A percentile compares a stretch with the other conserved stretches of the same genome.
phyloP scores from a whole-genome alignment of 768 basidiomycete species.

The Lentinula guzmanii region DNA sequence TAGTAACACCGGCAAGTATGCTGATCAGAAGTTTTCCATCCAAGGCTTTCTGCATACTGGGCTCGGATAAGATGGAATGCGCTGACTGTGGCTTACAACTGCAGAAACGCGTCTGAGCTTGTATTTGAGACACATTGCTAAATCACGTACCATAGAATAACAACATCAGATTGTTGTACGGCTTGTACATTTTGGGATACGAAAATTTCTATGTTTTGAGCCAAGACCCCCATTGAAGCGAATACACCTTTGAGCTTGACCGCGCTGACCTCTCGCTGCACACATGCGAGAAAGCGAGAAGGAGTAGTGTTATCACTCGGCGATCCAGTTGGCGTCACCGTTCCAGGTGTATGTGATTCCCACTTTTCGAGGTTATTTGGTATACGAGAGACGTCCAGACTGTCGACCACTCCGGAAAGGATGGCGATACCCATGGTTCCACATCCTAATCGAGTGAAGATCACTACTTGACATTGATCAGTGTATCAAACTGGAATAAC shows the following conservation, averaged over 20 bases:
- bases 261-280: slow-evolving; percentile 72
- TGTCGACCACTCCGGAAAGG: slow-evolving; percentile 85
- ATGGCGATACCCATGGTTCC: slow-evolving; percentile 98
- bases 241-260: slow-evolving; percentile 62
- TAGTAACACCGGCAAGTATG: slow-evolving; percentile 95
- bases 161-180: slow-evolving; percentile 70
- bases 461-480: slow-evolving; percentile 11
- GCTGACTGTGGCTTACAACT: slow-evolving; percentile 96
- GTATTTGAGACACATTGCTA: neutral
- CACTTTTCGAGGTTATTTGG: slow-evolving; percentile 36
- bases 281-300: slow-evolving; percentile 79
- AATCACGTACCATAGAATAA: slow-evolving; percentile 76
- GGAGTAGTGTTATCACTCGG: slow-evolving; percentile 65
- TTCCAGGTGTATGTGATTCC: slow-evolving; percentile 70
- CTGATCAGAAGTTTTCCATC: slow-evolving; percentile 91
- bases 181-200: slow-evolving; percentile 68
- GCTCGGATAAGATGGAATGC: slow-evolving; percentile 59
- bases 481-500: slow-evolving; percentile 23
- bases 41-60: slow-evolving; percentile 78
- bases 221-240: slow-evolving; percentile 43
- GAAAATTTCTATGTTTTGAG: slow-evolving; percentile 63
- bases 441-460: slow-evolving; percentile 55
- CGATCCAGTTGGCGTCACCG: slow-evolving; percentile 57
- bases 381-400: slow-evolving; percentile 48
- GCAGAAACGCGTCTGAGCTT: neutral